These are phyloP conservation scores for Apiotrichum mycotoxinovorans DNA, from an alignment of 1,284 basidiomycete species.

Conservation along the genomic window DNA sequence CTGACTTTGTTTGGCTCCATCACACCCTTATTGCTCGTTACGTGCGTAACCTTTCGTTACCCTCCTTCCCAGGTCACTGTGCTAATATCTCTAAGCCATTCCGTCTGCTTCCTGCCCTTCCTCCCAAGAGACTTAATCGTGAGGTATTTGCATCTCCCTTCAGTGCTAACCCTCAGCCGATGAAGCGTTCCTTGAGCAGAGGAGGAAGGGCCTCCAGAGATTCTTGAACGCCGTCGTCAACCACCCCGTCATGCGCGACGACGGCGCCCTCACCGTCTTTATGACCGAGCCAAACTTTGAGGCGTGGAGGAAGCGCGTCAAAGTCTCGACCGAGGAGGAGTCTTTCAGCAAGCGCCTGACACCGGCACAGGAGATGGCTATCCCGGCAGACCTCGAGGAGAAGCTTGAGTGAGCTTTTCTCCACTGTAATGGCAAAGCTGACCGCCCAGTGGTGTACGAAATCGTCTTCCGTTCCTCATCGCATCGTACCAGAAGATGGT, in stretches of 20 bases:
- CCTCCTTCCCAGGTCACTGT: too few species aligned
- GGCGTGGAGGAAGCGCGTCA: conserved; percentile 67
- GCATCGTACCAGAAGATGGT: conserved; percentile 83
- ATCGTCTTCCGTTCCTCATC: conserved; percentile 67
- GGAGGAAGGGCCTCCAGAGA: conserved; percentile 77
- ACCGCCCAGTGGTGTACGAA: conserved; percentile 61
- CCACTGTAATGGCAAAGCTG: neutral
- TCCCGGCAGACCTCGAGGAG: conserved; percentile 84
- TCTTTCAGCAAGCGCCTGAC: conserved; percentile 74
- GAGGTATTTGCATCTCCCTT: conserved; percentile 44
- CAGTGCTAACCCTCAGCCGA: conserved; percentile 58
- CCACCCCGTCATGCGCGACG: conserved; percentile 82
- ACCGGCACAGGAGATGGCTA: conserved; percentile 79
- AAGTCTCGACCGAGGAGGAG: conserved; percentile 75
- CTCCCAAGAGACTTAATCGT: conserved; percentile 87
- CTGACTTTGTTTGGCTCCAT: conserved; percentile 84
- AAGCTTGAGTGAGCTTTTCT: conserved; percentile 64
- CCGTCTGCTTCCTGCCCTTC: conserved; percentile 78
- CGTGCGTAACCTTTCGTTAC: conserved; percentile 41
- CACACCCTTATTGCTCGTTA: conserved; percentile 63
- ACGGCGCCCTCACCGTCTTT: conserved; percentile 76
- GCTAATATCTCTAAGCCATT: conserved; percentile 67
- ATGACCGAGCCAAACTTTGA: conserved; percentile 77
- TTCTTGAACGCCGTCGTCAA: conserved; percentile 78
- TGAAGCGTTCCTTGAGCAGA: conserved; percentile 79